These are phyloP conservation scores for Zostera marina DNA, from an alignment of 116 monocot species.

Conservation along the genomic window DNA sequence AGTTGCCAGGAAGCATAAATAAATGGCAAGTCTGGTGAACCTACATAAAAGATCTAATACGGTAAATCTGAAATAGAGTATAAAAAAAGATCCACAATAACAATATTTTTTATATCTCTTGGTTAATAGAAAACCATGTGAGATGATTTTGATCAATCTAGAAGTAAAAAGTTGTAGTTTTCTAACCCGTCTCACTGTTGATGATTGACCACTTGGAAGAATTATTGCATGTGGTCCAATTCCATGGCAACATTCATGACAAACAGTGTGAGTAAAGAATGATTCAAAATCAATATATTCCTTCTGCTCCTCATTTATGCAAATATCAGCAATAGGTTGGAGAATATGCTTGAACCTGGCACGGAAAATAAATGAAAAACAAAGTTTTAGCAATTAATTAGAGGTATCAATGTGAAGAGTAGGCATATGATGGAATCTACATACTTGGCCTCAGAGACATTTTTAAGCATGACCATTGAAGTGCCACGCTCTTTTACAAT, in stretches of 20 bases:
- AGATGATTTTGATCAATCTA: neutral
- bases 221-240: conserved; percentile 90
- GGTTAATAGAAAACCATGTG: too few species aligned
- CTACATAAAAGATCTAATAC: neutral
- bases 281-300: conserved; percentile 76
- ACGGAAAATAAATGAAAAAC: neutral
- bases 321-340: conserved; percentile 72
- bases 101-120: neutral
- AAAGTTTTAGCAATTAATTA: neutral
- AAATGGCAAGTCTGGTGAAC: neutral
- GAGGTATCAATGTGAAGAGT: neutral
- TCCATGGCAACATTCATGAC: conserved; percentile 98
- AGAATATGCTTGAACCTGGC: conserved; percentile 90
- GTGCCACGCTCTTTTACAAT: conserved; percentile 88
- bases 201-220: conserved; percentile 74
- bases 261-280: conserved; percentile 80
- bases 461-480: conserved; percentile 95
- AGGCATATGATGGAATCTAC: neutral
- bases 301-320: conserved; percentile 67
- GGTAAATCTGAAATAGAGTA: neutral
- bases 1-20: neutral
- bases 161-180: neutral
- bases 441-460: conserved; percentile 93
- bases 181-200: conserved; percentile 81
- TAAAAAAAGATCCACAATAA: neutral